A percentile compares a stretch with the other conserved stretches of the same genome.
These are phyloP conservation scores for Ustilago bromivora DNA, from an alignment of 1,284 basidiomycete genomes.

Conservation along the genomic window DNA sequence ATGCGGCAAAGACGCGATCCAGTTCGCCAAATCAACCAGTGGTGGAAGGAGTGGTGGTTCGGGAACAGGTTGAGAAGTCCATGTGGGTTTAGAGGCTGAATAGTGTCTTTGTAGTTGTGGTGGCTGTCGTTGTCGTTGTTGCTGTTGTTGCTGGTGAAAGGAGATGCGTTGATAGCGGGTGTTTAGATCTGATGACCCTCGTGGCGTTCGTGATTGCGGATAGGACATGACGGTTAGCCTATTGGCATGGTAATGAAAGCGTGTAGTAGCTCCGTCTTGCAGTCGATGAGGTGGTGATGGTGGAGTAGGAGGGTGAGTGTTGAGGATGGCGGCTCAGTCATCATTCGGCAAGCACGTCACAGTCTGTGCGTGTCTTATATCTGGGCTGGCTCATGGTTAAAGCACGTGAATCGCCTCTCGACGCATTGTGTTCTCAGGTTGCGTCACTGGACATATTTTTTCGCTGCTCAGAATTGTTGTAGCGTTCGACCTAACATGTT, in stretches of 20 bases:
- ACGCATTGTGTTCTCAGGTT: conserved; percentile 5
- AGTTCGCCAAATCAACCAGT: conserved; percentile 41
- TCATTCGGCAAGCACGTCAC: too few relatives aligned
- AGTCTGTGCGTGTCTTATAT: conserved; percentile 7
- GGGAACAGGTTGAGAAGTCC: conserved; percentile 45
- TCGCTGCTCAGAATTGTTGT: not conserved
- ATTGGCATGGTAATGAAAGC: not conserved
- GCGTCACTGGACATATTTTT: not conserved
- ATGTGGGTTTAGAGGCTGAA: conserved; percentile 31
- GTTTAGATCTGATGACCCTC: conserved; percentile 35
- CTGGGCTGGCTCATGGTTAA: not conserved
- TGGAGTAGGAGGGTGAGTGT: not conserved
- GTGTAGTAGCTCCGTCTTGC: not conserved
- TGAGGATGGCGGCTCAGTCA: not conserved
- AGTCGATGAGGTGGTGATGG: not conserved
- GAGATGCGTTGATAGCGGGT: conserved; percentile 40
- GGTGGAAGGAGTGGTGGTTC: conserved; percentile 44
- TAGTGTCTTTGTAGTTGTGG: conserved; percentile 21
- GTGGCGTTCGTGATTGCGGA: conserved; percentile 11
- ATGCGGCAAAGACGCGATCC: conserved; percentile 53
- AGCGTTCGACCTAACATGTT: not conserved
- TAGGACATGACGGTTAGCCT: conserved; percentile 24
- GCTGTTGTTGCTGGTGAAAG: conserved; percentile 37
- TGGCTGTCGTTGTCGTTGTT: conserved; percentile 24
- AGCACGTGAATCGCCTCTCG: conserved; percentile 27